phyloP scores from a whole-genome alignment of 2,329 filamentous ascomycete species.

The Coniella lustricola region DNA sequence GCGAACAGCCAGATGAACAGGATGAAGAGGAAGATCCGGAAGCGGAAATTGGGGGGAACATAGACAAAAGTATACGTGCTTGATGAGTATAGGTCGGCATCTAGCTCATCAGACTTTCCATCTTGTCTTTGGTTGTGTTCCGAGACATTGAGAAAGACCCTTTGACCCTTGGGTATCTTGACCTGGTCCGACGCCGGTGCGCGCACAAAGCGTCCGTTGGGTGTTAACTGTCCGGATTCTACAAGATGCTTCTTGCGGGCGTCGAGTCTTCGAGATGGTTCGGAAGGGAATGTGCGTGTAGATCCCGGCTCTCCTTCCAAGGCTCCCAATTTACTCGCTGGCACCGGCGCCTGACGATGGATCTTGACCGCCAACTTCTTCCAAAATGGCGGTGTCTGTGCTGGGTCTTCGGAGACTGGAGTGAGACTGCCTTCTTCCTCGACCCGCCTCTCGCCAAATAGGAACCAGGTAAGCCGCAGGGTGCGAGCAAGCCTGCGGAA shows the following conservation, averaged over 20 bases:
- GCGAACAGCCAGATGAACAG: conserved; percentile 90
- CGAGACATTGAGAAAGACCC: conserved; percentile 72
- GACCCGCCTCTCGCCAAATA: conserved; percentile 74
- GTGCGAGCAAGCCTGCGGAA: conserved; percentile 77
- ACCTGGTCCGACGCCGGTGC: conserved; percentile 95
- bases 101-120: conserved; percentile 49
- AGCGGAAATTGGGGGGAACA: conserved; percentile 75
- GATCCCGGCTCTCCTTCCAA: conserved; percentile 43
- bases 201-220: conserved; percentile 76
- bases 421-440: conserved; percentile 74
- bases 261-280: conserved; percentile 30
- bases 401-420: conserved; percentile 30
- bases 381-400: conserved; percentile 31
- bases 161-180: conserved; percentile 76
- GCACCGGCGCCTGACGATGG: conserved; percentile 34
- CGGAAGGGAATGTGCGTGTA: conserved; percentile 27
- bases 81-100: conserved; percentile 46
- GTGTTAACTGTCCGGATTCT: conserved; percentile 46
- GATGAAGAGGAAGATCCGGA: conserved; percentile 78
- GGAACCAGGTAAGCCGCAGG: conserved; percentile 80
- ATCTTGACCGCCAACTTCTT: conserved; percentile 40
- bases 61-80: conserved; percentile 66
- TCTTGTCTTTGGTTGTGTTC: conserved; percentile 60
- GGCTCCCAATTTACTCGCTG: conserved; percentile 51
- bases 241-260: conserved; percentile 40